A percentile compares a stretch with the other conserved stretches of the same genome.
Evolutionary conservation across 495 filamentous ascomycete species (phyloP).

Genomic region (Aspergillus leporis): DNA sequence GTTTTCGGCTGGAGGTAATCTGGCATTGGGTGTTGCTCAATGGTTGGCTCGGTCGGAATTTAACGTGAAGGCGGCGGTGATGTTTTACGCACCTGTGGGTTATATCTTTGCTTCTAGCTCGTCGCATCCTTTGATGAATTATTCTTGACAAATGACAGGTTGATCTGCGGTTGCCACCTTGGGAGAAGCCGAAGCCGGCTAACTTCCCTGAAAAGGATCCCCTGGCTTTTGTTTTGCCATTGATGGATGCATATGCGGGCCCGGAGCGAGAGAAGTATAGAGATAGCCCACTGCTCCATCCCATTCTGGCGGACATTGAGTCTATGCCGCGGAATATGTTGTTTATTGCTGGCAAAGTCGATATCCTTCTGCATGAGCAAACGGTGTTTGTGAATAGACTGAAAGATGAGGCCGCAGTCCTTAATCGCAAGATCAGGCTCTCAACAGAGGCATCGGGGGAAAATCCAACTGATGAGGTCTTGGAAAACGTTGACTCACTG

Average conservation of each 20-base stretch:
- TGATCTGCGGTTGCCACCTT: conserved; percentile 12
- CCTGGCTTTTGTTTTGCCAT: conserved; percentile 6
- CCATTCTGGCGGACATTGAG: conserved; percentile 4
- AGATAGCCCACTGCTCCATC: conserved; percentile 4
- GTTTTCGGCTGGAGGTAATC: conserved; percentile 13
- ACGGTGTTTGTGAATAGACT: neutral
- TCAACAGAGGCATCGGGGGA: neutral
- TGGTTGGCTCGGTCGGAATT: conserved; percentile 2
- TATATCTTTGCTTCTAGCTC: neutral
- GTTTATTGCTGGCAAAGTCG: neutral
- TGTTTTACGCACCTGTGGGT: conserved; percentile 4
- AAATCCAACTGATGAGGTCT: neutral
- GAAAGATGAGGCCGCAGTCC: neutral
- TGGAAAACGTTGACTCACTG: neutral
- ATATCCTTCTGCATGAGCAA: conserved; percentile 10
- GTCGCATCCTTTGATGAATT: neutral
- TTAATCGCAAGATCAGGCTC: conserved; percentile 7
- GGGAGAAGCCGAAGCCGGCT: conserved; percentile 6
- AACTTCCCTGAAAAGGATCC: conserved; percentile 9
- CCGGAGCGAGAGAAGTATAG: neutral
- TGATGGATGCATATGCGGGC: conserved; percentile 14
- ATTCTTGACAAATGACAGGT: neutral
- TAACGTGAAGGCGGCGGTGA: conserved; percentile 2
- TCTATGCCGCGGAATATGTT: conserved; percentile 9
- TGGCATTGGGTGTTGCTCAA: conserved; percentile 14